Base-by-base conservation (phyloP, 441 rosid genomes). In the Arabidopsis lyrata region DNA sequence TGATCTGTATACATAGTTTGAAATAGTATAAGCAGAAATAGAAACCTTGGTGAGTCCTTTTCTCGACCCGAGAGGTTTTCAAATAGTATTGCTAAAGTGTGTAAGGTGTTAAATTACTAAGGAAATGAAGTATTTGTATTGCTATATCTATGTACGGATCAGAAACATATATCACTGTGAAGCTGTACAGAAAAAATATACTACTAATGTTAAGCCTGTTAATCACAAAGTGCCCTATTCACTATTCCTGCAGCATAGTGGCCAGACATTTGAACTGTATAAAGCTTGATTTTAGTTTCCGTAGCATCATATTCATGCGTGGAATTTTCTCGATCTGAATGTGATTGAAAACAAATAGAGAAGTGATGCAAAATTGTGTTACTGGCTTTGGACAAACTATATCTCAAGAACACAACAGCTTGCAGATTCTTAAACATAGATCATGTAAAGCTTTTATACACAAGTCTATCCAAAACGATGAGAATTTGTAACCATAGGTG, bases 91-190 rank as follows among this genome's bases (percentile, higher is more conserved):
- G 59, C 15, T 48, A 8, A 63, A 63, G 66, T 56, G 72, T 71
- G 80, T 64, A 65, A 42, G 62, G 68, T 63, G 55, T 63, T 48
- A 38, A 48, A 13, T 14, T 76, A 76, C 53, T 39, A 70, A 27
- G 0, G 50, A 64, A 69, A 49, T 49, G 50, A 8, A 20, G 70
- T 64, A 41, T 71, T 57, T 77, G 50, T 77, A 35, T 65, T 32
- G 32, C 18, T 42, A 31, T 77, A 27, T 27, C 11, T 68, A 53
- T 39, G 31, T 58, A 20, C 5, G n/a, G 24, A 7, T 1, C 27
- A 55, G 22, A 16, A 7, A 35, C 39, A 22, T n/a, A 29, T 74
- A 29, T 29, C 32, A 47, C 5, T 36, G 45, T 20, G 54, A 72
- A 62, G 45, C 36, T 34, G n/a, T 14, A 56, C n/a, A 34, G 3